A percentile compares a stretch with the other conserved stretches of the same genome.
Conservation (phyloP, 805 yeast species). For the Lipomyces lipofer region DNA sequence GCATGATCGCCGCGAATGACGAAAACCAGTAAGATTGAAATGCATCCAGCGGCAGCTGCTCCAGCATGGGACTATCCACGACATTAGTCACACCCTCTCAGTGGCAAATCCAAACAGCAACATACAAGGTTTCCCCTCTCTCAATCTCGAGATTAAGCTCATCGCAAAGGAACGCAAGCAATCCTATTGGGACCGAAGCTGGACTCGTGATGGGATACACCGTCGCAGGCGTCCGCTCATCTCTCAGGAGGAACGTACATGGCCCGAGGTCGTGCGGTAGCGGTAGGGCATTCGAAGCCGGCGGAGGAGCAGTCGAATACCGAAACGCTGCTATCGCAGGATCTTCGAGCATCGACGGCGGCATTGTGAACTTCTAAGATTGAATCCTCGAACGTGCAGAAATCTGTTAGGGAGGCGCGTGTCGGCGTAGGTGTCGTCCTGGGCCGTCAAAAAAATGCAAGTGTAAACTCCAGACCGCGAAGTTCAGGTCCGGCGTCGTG, state of each 20-base stretch:
- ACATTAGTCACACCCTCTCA: background rate
- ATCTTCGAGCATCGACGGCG: conserved; percentile 22
- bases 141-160: conserved; percentile 92
- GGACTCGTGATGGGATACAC: conserved; percentile 78
- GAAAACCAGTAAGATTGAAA: conserved; percentile 89
- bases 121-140: conserved; percentile 70
- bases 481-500: conserved; percentile 3
- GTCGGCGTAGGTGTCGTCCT: conserved; percentile 12
- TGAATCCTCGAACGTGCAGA: background rate
- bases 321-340: conserved; percentile 30
- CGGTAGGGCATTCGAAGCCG: conserved; percentile 43
- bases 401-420: conserved; percentile 1
- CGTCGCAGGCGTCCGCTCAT: conserved; percentile 91
- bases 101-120: background rate
- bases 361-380: background rate
- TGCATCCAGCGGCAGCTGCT: conserved; percentile 69
- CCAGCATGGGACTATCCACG: conserved; percentile 65
- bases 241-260: conserved; percentile 75
- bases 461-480: conserved; percentile 7
- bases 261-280: conserved; percentile 48
- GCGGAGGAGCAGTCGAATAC: conserved; percentile 26
- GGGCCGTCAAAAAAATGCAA: background rate
- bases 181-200: conserved; percentile 70
- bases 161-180: conserved; percentile 79
- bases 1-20: conserved; percentile 72